Base-by-base conservation (phyloP, 75 land plant species). In the Pinus taeda region DNA sequence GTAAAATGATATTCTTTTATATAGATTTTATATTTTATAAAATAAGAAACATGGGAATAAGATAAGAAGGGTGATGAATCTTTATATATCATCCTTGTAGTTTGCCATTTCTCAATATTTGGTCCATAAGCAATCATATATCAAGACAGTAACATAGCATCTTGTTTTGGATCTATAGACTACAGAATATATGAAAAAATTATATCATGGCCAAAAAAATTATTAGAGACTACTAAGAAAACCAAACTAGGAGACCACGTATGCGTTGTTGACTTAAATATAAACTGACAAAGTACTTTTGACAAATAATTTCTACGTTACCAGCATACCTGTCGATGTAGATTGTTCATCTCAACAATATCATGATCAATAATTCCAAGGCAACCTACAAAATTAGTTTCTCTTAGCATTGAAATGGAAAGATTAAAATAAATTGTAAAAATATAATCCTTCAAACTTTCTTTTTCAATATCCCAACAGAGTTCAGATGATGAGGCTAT, bases 351-450 rank as follows among this genome's bases (percentile, higher is more conserved):
- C 82, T 97, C 99, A 26, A 97, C 98, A 57, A 84, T 77, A 75
- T 97, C 99, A 77, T 86, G 88, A 78, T 97, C 99, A 53, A 97
- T 93, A 60, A 95, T 82, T 14, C 99, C 99, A 66, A 97, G 77
- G 49, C 91, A 82, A 4, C 97, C 97, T 94, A 78, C 55, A 77
- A 73, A 81, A 56, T 30, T 45, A 74, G 29, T 56, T 61, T 33
- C 57, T 61, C 24, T 36, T 59, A 6, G 26, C 63, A 75, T 36
- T 73, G 33, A 20, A 58, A 26, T 76, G 8, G 49, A 78, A 63
- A 76, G 15, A 49, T 36, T 53, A 57, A 60, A 74, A 29, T 30
- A 76, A 75, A 74, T 57, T 71, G 39, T 17, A 56, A 17, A 33
- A 55, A 57, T 17, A 15, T 14, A 13, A 61, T 15, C 21, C 29